phyloP scores from a whole-genome alignment of 1,139 yeast genomes.

The Saccharomyces pastorianus region DNA sequence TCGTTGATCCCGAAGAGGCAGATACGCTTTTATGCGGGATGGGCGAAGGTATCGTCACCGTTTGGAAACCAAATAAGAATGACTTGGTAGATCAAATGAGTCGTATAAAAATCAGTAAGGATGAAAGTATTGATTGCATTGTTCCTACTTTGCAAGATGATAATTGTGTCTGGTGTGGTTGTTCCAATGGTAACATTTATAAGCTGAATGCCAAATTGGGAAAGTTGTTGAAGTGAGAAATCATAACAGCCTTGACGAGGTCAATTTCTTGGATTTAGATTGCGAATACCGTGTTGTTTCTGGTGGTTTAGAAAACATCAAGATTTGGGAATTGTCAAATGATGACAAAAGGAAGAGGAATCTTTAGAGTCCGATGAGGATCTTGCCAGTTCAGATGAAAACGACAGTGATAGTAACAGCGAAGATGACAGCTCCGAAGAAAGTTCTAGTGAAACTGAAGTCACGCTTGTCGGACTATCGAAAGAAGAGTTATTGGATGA shows the following conservation, averaged over 20 bases:
- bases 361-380: conserved; percentile 20
- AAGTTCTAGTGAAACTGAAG: conserved; percentile 12
- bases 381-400: conserved; percentile 17
- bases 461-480: conserved; percentile 19
- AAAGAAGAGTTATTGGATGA: conserved; percentile 28
- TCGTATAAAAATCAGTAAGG: conserved; percentile 62
- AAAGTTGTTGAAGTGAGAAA: conserved; percentile 54
- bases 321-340: conserved; percentile 52
- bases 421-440: neutral
- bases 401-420: neutral
- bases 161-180: conserved; percentile 72
- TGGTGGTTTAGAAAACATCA: conserved; percentile 74
- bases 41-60: conserved; percentile 86
- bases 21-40: conserved; percentile 73
- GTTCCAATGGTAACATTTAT: conserved; percentile 70
- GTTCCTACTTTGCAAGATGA: conserved; percentile 70
- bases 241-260: conserved; percentile 70
- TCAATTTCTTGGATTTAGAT: conserved; percentile 68
- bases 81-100: conserved; percentile 68
- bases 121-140: conserved; percentile 71
- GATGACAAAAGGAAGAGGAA: conserved; percentile 26
- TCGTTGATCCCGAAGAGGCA: conserved; percentile 54
- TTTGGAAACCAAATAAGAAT: conserved; percentile 74
- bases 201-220: conserved; percentile 61
- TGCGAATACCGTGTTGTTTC: conserved; percentile 67